These are phyloP conservation scores for Sugiyamaella valdiviana DNA, from an alignment of 805 yeast species.

Conservation along the genomic window DNA sequence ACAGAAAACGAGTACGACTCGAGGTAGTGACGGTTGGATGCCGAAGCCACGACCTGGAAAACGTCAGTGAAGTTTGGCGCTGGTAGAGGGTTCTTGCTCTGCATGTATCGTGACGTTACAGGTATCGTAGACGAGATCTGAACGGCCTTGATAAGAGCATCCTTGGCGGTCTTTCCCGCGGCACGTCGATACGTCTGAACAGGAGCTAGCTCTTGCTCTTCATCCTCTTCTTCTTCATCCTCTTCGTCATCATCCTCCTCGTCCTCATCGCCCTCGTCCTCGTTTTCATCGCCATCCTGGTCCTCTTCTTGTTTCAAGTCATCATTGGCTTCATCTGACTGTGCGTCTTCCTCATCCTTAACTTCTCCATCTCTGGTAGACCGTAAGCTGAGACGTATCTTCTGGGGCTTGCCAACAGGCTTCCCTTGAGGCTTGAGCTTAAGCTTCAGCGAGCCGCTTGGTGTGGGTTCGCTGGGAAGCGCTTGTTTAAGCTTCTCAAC, in stretches of 20 bases:
- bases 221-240: slow-evolving; percentile 13
- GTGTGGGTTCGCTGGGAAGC: slow-evolving; percentile 6
- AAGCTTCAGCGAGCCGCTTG: slow-evolving; percentile 6
- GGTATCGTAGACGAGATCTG: slow-evolving; percentile 34
- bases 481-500: slow-evolving; percentile 21
- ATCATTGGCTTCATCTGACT: not conserved
- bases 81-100: slow-evolving; percentile 23
- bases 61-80: slow-evolving; percentile 27
- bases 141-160: slow-evolving; percentile 28
- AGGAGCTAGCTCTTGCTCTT: slow-evolving; percentile 17
- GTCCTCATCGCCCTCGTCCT: slow-evolving; percentile 11
- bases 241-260: slow-evolving; percentile 16
- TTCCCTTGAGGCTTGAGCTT: slow-evolving; percentile 7
- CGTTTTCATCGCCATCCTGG: slow-evolving; percentile 9
- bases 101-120: slow-evolving; percentile 26
- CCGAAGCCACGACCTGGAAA: slow-evolving; percentile 36
- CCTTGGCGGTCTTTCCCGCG: slow-evolving; percentile 18
- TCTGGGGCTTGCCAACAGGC: not conserved
- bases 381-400: not conserved
- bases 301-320: slow-evolving; percentile 1
- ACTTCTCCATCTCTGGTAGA: not conserved
- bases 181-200: slow-evolving; percentile 14
- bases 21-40: slow-evolving; percentile 32
- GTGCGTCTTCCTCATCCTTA: slow-evolving; percentile 9
- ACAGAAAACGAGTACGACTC: slow-evolving; percentile 41